A percentile compares a stretch with the other conserved stretches of the same genome.
Evolutionary conservation across 129 eudicot species (phyloP).

Genomic region (Helianthus tuberosus): DNA sequence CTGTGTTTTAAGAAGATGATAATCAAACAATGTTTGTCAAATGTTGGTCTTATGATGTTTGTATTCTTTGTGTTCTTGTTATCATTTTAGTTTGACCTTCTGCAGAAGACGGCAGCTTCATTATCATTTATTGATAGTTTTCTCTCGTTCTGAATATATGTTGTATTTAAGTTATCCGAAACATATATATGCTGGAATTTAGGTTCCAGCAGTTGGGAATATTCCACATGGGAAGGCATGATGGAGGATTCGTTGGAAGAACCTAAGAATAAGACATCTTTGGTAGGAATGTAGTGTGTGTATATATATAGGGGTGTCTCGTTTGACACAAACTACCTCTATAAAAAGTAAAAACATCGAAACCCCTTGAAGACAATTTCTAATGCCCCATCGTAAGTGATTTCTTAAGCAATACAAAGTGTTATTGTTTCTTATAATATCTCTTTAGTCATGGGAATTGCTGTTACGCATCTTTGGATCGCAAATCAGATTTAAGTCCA

Average conservation of each 20-base stretch:
- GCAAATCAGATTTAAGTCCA: no score
- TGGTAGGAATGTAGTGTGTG: background rate
- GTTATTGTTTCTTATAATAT: background rate
- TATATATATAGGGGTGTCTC: background rate
- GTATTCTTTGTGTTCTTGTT: background rate
- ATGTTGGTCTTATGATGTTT: slow-evolving; percentile 1
- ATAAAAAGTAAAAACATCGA: background rate
- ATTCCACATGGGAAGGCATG: background rate
- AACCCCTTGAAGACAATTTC: background rate
- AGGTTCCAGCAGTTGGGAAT: background rate
- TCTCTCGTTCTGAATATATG: background rate
- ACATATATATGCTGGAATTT: slow-evolving; percentile 3
- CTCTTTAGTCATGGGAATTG: background rate
- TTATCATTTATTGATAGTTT: background rate
- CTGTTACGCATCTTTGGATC: no score
- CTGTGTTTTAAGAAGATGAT: background rate
- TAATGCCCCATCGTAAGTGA: background rate
- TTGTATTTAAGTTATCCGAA: background rate
- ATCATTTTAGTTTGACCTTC: background rate
- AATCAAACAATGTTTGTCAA: slow-evolving; percentile 2
- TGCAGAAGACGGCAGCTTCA: background rate
- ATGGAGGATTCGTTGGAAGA: background rate
- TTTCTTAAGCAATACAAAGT: background rate
- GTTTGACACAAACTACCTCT: slow-evolving; percentile 1
- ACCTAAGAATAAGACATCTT: slow-evolving; percentile 2